Conservation (phyloP, 2,329 filamentous ascomycete species). For the Epichloe aotearoae region DNA sequence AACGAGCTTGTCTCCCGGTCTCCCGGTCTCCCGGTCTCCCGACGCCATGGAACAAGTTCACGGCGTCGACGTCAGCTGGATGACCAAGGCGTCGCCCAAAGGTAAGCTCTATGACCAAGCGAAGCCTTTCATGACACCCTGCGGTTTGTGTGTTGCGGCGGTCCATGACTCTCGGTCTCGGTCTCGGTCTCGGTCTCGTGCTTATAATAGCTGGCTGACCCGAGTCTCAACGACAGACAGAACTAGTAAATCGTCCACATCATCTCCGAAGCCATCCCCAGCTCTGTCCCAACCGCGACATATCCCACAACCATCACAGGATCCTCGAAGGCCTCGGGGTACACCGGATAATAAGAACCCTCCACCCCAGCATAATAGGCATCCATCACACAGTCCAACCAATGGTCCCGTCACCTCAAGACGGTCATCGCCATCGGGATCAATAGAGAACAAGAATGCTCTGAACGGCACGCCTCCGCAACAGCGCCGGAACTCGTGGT, state of each 20-base stretch:
- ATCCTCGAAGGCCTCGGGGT: conserved; percentile 14
- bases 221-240: conserved; percentile 15
- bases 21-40: neutral
- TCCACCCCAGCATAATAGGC: conserved; percentile 9
- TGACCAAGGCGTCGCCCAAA: conserved; percentile 69
- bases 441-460: conserved; percentile 20
- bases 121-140: neutral
- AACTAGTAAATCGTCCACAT: conserved; percentile 16
- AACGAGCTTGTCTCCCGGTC: neutral
- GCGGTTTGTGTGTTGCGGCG: neutral
- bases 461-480: conserved; percentile 24
- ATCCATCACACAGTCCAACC: conserved; percentile 10
- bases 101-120: conserved; percentile 35
- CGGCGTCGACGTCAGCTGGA: conserved; percentile 81
- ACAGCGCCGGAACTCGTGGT: conserved; percentile 69
- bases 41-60: conserved; percentile 63
- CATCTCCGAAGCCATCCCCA: conserved; percentile 12
- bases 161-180: no score
- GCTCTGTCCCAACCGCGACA: conserved; percentile 19
- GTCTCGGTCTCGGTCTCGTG: neutral
- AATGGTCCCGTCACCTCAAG: conserved; percentile 13
- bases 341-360: conserved; percentile 13
- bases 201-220: neutral
- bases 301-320: conserved; percentile 17
- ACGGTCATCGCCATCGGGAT: conserved; percentile 20